Percentiles rank a stretch among this genome's conserved stretches.
phyloP scores from a whole-genome alignment of 106 monocot species.

The Iris macrosiphon region DNA sequence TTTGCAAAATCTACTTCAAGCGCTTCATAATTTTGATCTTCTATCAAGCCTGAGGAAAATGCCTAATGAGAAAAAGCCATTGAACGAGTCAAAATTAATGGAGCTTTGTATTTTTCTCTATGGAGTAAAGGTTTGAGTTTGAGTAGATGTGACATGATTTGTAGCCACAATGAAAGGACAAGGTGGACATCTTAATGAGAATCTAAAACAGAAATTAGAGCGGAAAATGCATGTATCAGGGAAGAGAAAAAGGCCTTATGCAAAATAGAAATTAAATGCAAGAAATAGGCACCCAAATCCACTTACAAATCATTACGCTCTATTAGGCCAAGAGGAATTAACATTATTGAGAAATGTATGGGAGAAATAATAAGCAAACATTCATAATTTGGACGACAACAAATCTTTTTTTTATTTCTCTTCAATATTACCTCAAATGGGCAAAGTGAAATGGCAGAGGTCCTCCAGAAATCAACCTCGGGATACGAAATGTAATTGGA shows the following conservation, averaged over 20 bases:
- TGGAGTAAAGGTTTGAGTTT: background rate
- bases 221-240: background rate
- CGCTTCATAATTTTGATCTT: conserved; percentile 80
- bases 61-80: conserved; percentile 31
- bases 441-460: conserved; percentile 59
- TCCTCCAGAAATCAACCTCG: conserved; percentile 43
- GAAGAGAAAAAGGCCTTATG: background rate
- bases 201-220: background rate
- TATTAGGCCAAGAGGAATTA: background rate
- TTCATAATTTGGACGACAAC: background rate
- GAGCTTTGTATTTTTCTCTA: too few relatives aligned
- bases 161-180: background rate
- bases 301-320: too few relatives aligned
- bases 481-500: conserved; percentile 38
- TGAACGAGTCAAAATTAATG: conserved; percentile 5
- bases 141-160: background rate
- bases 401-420: background rate
- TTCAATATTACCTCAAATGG: conserved; percentile 54
- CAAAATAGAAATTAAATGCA: too few relatives aligned
- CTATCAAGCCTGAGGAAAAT: conserved; percentile 66
- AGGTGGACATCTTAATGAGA: background rate
- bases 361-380: background rate
- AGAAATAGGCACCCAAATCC: too few relatives aligned
- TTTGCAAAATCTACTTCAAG: conserved; percentile 98
- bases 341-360: background rate